A percentile compares a stretch with the other conserved stretches of the same genome.
These are phyloP conservation scores for Aphanomyces cochlioides DNA, from an alignment of 352 stramenopile species.

Conservation along the genomic window DNA sequence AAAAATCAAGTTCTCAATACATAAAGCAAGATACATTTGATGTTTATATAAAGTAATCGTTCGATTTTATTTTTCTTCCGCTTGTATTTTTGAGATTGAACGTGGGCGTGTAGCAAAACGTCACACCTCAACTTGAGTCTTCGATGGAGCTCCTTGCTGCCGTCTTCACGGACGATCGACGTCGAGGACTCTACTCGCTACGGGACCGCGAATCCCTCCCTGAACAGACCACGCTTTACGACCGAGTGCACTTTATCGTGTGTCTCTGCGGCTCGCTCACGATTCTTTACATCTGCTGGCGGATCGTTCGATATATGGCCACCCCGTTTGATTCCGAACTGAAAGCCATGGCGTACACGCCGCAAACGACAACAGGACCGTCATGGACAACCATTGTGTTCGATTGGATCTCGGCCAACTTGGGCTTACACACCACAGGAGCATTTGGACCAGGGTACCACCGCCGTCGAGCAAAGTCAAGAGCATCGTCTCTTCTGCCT, in stretches of 20 bases:
- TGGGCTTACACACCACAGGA: neutral
- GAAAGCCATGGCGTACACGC: too few relatives aligned
- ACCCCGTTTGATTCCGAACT: too few relatives aligned
- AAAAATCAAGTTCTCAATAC: too few relatives aligned
- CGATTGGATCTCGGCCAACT: neutral
- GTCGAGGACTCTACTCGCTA: neutral
- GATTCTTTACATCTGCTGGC: neutral
- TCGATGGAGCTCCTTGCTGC: neutral
- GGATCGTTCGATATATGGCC: neutral
- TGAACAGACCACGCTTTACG: neutral
- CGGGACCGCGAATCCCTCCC: neutral
- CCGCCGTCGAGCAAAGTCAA: slow-evolving; percentile 9
- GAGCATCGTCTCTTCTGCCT: neutral
- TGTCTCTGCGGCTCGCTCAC: neutral
- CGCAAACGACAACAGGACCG: too few relatives aligned
- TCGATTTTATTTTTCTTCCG: too few relatives aligned
- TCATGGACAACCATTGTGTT: neutral
- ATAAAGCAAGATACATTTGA: too few relatives aligned
- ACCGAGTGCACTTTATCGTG: neutral
- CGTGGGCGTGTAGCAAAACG: too few relatives aligned
- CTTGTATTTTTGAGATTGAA: too few relatives aligned
- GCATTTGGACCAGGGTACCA: neutral
- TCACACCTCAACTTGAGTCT: too few relatives aligned
- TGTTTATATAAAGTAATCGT: too few relatives aligned
- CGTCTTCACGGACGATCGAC: neutral